Percentiles rank a stretch among this genome's conserved stretches.
phyloP scores from a whole-genome alignment of 2,329 filamentous ascomycete species.

The Lasiodiplodia hormozganensis region DNA sequence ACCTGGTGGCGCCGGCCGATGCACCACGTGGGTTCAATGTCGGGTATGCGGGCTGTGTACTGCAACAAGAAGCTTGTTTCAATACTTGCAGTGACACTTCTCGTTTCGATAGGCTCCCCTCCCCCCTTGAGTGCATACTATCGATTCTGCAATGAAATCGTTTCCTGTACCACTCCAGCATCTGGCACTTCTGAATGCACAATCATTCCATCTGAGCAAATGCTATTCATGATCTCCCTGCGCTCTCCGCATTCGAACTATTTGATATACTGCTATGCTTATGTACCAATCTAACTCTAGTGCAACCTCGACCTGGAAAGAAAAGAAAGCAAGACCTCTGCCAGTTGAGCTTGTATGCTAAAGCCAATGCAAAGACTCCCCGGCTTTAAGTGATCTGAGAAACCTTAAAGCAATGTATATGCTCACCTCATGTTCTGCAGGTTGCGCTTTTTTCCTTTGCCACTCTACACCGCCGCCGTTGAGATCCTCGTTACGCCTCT shows the following conservation, averaged over 20 bases:
- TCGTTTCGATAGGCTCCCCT: too few relatives aligned
- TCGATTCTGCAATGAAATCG: too few relatives aligned
- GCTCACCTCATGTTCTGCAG: background rate
- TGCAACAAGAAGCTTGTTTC: too few relatives aligned
- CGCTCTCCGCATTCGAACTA: background rate
- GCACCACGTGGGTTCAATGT: too few relatives aligned
- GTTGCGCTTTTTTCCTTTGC: background rate
- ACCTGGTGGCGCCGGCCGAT: too few relatives aligned
- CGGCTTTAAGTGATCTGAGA: background rate
- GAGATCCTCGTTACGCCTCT: background rate
- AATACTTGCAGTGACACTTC: too few relatives aligned
- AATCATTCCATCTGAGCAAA: too few relatives aligned
- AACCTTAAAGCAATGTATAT: background rate
- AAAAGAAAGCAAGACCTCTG: background rate
- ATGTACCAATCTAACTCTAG: background rate
- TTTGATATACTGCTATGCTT: background rate
- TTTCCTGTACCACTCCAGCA: too few relatives aligned
- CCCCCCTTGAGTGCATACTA: too few relatives aligned
- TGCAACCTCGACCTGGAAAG: background rate
- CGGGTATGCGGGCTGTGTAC: too few relatives aligned
- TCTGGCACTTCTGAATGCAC: too few relatives aligned
- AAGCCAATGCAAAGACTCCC: background rate
- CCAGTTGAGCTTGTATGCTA: background rate
- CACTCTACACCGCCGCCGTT: background rate
- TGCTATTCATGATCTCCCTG: too few relatives aligned